These are phyloP conservation scores for Gossypium schwendimanii DNA, from an alignment of 441 rosid genomes.

Conservation along the genomic window DNA sequence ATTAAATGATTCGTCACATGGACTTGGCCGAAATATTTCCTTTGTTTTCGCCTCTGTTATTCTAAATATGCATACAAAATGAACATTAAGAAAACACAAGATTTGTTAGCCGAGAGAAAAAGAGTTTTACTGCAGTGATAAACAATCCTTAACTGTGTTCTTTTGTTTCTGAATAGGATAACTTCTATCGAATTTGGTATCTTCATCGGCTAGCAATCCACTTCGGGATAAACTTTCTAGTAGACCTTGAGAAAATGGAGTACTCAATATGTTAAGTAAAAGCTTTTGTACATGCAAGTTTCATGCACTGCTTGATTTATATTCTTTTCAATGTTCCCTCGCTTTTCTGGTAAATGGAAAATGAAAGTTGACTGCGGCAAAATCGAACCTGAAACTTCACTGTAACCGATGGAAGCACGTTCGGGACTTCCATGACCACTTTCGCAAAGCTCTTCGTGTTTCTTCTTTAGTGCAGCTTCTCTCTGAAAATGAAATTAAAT, in stretches of 20 bases:
- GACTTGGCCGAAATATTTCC: conserved; percentile 9
- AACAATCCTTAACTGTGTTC: conserved; percentile 45
- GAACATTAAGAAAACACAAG: conserved; percentile 9
- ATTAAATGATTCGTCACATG: background rate
- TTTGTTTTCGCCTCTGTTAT: conserved; percentile 30
- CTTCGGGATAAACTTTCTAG: conserved; percentile 17
- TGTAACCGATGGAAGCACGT: conserved; percentile 16
- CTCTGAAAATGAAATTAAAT: conserved; percentile 46
- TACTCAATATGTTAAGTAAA: conserved; percentile 13
- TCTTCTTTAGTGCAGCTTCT: conserved; percentile 71
- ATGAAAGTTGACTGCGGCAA: conserved; percentile 13
- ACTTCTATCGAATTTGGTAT: conserved; percentile 9
- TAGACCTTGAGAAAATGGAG: conserved; percentile 35
- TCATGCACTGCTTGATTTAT: background rate
- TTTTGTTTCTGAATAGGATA: conserved; percentile 18
- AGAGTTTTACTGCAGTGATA: conserved; percentile 10
- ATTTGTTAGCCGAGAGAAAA: conserved; percentile 5
- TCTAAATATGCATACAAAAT: conserved; percentile 23
- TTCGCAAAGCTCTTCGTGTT: conserved; percentile 42
- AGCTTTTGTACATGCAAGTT: conserved; percentile 4
- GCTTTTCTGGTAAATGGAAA: background rate
- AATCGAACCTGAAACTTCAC: conserved; percentile 48
- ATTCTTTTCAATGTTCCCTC: conserved; percentile 1
- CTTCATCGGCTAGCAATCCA: conserved; percentile 11
- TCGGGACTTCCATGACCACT: conserved; percentile 25